phyloP scores from a whole-genome alignment of 768 basidiomycete genomes.

The Termitomyces sp. region DNA sequence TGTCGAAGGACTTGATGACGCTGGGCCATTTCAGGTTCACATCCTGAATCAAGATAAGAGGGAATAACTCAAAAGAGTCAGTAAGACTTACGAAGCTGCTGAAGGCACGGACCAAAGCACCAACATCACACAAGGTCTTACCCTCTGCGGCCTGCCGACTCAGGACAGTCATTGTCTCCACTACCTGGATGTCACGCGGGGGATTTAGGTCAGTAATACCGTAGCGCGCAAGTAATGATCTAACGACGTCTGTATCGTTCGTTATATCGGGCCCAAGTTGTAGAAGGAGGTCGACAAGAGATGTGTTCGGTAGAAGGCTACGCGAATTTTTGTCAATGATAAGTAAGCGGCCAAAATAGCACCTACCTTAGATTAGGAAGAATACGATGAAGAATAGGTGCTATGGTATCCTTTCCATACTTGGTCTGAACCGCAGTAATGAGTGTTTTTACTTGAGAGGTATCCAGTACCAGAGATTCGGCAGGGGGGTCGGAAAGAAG shows the following conservation, averaged over 20 bases:
- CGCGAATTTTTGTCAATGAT: neutral
- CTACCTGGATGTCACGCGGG: conserved; percentile 62
- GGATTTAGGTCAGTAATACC: conserved; percentile 68
- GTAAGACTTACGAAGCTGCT: conserved; percentile 59
- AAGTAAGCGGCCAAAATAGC: neutral
- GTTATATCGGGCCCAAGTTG: conserved; percentile 80
- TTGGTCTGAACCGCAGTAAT: conserved; percentile 72
- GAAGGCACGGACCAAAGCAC: conserved; percentile 65
- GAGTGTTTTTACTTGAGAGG: conserved; percentile 67
- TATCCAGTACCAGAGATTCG: conserved; percentile 68
- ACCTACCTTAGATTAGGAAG: conserved; percentile 68
- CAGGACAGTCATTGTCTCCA: conserved; percentile 66
- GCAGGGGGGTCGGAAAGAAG: conserved; percentile 65
- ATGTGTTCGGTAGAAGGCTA: conserved; percentile 62
- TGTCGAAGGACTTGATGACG: conserved; percentile 83
- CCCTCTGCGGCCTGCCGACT: conserved; percentile 71
- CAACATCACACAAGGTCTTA: conserved; percentile 65
- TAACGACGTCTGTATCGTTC: conserved; percentile 62
- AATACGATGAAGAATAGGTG: conserved; percentile 69
- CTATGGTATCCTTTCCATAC: conserved; percentile 71
- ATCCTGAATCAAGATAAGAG: conserved; percentile 35
- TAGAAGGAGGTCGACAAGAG: conserved; percentile 69
- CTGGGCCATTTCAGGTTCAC: conserved; percentile 71
- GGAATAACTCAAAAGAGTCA: neutral
- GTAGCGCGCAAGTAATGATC: conserved; percentile 67